phyloP scores from a whole-genome alignment of 164 flowering plant species.

The Stephania cephalantha region DNA sequence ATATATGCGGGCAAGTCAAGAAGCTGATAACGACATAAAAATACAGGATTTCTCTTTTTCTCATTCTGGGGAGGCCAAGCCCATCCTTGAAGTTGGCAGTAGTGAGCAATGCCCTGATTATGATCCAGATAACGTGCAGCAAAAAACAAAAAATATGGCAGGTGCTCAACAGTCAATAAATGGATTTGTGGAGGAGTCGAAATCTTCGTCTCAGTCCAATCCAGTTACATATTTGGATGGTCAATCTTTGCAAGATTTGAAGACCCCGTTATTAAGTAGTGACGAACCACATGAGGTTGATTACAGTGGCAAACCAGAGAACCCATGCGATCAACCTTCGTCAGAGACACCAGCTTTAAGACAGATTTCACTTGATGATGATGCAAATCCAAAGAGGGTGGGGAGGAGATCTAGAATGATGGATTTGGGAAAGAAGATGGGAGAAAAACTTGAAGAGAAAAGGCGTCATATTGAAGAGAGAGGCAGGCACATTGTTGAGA shows the following conservation, averaged over 20 bases:
- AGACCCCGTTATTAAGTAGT: slow-evolving; percentile 32
- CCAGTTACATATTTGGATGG: slow-evolving; percentile 16
- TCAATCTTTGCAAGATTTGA: slow-evolving; percentile 34
- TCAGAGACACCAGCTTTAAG: slow-evolving; percentile 21
- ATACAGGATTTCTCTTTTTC: background rate
- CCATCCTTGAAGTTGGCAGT: slow-evolving; percentile 16
- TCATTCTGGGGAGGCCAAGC: slow-evolving; percentile 27
- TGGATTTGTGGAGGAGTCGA: slow-evolving; percentile 15
- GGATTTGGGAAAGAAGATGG: slow-evolving; percentile 85
- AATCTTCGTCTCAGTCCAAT: slow-evolving; percentile 6
- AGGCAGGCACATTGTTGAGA: slow-evolving; percentile 75
- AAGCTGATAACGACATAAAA: background rate
- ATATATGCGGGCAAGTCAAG: slow-evolving; percentile 6
- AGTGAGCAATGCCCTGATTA: slow-evolving; percentile 11
- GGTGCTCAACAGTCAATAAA: slow-evolving; percentile 8
- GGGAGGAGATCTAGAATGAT: slow-evolving; percentile 80
- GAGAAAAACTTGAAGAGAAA: slow-evolving; percentile 88
- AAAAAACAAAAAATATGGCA: slow-evolving; percentile 22
- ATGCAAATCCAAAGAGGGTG: slow-evolving; percentile 44
- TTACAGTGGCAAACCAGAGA: slow-evolving; percentile 16
- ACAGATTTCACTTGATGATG: slow-evolving; percentile 25
- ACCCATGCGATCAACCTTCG: slow-evolving; percentile 18
- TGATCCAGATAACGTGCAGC: slow-evolving; percentile 23
- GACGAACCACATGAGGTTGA: slow-evolving; percentile 23
- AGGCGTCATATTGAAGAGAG: slow-evolving; percentile 73